Base-by-base conservation (phyloP, 139 green algal genomes). In the Picochlorum sp. region DNA sequence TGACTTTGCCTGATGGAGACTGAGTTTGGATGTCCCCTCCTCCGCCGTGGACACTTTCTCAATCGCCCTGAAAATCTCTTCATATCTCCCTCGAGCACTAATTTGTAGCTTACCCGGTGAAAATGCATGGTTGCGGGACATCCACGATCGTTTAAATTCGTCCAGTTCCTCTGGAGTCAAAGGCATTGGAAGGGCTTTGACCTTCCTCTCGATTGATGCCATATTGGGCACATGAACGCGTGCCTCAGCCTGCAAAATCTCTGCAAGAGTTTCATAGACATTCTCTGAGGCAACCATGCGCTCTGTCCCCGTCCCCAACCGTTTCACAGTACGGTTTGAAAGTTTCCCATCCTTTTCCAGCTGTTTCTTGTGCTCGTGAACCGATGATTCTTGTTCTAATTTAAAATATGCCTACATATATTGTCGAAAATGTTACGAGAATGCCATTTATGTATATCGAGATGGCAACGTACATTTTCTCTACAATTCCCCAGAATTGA, bases 161-260 rank as follows among this genome's bases (percentile, higher is more conserved):
- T 41, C 34, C 34, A 41, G 8, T 30, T 82, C 75, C 21, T 70
- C 73, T 13, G 62, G 51, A 14, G 60, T 61, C 21, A 74, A 51
- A 54, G 51, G 61, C 28, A 58, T 15, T n/a, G 66, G 73, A 57
- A 66, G 57, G 11, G 60, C 75, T 23, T 72, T 73, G 16, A 47
- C 61, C 2, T 37, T 62, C 34, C 46, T 4, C 16, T 54, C 57
- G n/a, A 18, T n/a, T 28, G 13, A 44, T 21, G 68, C 61, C 9
- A 74, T 68, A 4, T 66, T 45, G 4, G 75, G 75, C 24, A 73
- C 75, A 32, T 82, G 63, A 11, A 82, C 15, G 15, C 75, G 51
- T 21, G 68, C 68, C 41, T 73, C 61, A 52, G 77, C 71, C 64
- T 77, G 67, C 37, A 82, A 44, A 54, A 82, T 68, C 63, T 82